These are phyloP conservation scores for Leccinum longicurvipes DNA, from an alignment of 768 basidiomycete genomes.

Conservation along the genomic window DNA sequence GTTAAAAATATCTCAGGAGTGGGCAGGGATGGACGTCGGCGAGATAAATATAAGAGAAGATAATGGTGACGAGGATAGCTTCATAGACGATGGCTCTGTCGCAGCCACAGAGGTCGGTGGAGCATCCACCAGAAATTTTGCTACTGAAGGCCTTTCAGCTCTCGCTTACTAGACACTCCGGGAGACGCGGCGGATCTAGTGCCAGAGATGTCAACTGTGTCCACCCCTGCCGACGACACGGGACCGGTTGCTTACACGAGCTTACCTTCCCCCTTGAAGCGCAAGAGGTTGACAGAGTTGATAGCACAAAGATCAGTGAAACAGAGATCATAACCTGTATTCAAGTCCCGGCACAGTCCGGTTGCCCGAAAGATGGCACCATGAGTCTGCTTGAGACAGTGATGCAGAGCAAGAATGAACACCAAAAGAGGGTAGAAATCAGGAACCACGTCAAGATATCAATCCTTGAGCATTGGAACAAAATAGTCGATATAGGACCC, in stretches of 20 bases:
- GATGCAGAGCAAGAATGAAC: slow-evolving; percentile 13
- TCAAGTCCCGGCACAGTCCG: too few species aligned
- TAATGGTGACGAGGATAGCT: slow-evolving; percentile 6
- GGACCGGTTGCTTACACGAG: slow-evolving; percentile 12
- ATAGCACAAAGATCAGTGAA: slow-evolving; percentile 7
- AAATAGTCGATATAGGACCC: slow-evolving; percentile 51
- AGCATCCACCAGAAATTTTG: background rate
- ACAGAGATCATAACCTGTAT: background rate
- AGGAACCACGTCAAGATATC: slow-evolving; percentile 32
- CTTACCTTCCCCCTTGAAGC: slow-evolving; percentile 22
- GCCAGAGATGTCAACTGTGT: background rate
- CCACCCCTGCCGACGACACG: slow-evolving; percentile 1
- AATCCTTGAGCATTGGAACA: slow-evolving; percentile 48
- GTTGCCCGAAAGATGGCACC: background rate
- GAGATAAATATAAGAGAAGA: slow-evolving; percentile 12
- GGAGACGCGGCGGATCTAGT: slow-evolving; percentile 4
- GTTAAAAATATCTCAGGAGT: slow-evolving; percentile 17
- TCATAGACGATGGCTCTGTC: background rate
- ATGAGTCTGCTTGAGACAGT: slow-evolving; percentile 22
- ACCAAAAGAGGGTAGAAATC: background rate
- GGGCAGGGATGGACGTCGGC: slow-evolving; percentile 6
- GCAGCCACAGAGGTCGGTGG: slow-evolving; percentile 13
- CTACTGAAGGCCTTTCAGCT: slow-evolving; percentile 9
- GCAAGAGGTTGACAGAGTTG: slow-evolving; percentile 15
- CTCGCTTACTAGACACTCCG: background rate